Evolutionary conservation across 208 protist genomes (phyloP).

Genomic region (Balamuthia mandrillaris): DNA sequence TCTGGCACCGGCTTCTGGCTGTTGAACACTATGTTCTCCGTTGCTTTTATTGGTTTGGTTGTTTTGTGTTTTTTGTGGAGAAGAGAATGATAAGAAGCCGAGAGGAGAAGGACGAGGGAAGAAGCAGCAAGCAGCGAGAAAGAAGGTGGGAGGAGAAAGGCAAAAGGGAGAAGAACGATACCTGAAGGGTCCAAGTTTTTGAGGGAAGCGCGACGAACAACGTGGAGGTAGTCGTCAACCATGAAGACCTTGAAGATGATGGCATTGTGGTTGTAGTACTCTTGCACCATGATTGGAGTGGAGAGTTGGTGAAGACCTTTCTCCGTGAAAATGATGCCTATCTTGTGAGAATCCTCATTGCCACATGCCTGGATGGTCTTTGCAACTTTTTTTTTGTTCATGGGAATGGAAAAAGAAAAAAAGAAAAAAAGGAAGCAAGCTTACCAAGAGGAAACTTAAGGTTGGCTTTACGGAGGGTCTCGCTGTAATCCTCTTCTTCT

Average conservation of each 20-base stretch:
- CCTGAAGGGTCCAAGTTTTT: slow-evolving; percentile 22
- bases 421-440: neutral
- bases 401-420: neutral
- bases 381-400: neutral
- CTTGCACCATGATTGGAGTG: neutral
- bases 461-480: neutral
- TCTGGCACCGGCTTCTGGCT: slow-evolving; percentile 49
- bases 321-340: slow-evolving; percentile 51
- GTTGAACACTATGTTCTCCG: slow-evolving; percentile 44
- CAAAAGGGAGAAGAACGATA: neutral
- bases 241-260: slow-evolving; percentile 57
- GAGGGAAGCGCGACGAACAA: slow-evolving; percentile 50
- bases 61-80: neutral
- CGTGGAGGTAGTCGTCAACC: slow-evolving; percentile 40
- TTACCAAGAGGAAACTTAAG: neutral
- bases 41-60: neutral
- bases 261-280: slow-evolving; percentile 53
- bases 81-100: neutral
- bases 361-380: slow-evolving; percentile 57
- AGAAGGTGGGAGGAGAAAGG: neutral
- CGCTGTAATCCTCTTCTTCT: neutral
- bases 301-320: neutral
- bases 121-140: neutral
- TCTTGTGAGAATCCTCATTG: slow-evolving; percentile 46
- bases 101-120: neutral